phyloP scores from a whole-genome alignment of 768 basidiomycete genomes.

The Russula olivacea region DNA sequence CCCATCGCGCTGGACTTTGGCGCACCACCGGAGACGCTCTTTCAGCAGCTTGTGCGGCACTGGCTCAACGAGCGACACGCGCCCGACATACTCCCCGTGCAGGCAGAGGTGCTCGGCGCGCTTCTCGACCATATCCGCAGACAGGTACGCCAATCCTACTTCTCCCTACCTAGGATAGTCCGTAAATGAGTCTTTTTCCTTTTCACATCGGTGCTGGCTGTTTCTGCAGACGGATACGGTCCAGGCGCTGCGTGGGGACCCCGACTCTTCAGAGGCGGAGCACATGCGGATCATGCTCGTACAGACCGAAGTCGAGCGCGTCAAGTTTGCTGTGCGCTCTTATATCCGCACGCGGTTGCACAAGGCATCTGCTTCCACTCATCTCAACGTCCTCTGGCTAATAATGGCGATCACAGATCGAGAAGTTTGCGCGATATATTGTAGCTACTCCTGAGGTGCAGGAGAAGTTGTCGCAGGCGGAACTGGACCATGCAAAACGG shows the following conservation, averaged over 20 bases:
- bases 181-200: neutral
- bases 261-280: conserved; percentile 84
- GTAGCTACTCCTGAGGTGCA: conserved; percentile 65
- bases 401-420: conserved; percentile 51
- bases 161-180: neutral
- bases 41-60: conserved; percentile 67
- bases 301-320: conserved; percentile 90
- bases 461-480: conserved; percentile 72
- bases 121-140: conserved; percentile 72
- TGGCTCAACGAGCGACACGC: conserved; percentile 85
- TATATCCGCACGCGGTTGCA: conserved; percentile 81
- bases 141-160: conserved; percentile 52
- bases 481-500: conserved; percentile 77
- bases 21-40: conserved; percentile 45
- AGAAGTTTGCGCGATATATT: conserved; percentile 80
- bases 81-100: conserved; percentile 71
- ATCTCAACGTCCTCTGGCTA: neutral
- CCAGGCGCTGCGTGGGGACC: conserved; percentile 69
- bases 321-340: conserved; percentile 86
- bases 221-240: conserved; percentile 66
- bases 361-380: conserved; percentile 42
- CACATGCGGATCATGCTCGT: conserved; percentile 91
- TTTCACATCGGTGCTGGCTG: conserved; percentile 1
- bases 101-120: conserved; percentile 58
- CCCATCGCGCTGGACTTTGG: conserved; percentile 19